phyloP scores from a whole-genome alignment of 208 protist genomes.

The Novymonas esmeraldas region DNA sequence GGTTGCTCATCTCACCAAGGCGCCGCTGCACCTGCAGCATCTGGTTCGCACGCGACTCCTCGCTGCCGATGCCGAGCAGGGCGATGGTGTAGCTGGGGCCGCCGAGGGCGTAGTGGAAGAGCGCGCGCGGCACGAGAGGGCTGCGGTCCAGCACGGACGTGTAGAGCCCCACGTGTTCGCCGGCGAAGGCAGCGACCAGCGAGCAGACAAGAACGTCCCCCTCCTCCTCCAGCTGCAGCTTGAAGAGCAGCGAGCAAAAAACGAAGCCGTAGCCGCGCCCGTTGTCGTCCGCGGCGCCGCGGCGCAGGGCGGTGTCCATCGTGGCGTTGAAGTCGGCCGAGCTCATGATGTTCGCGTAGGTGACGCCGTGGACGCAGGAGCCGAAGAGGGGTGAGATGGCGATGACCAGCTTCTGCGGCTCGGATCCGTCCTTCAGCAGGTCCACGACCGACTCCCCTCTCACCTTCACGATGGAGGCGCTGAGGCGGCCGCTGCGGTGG shows the following conservation, averaged over 20 bases:
- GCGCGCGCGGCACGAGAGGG: constrained; percentile 64
- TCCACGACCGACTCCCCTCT: constrained; percentile 69
- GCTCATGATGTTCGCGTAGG: constrained; percentile 38
- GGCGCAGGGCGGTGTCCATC: constrained; percentile 45
- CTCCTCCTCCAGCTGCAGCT: constrained; percentile 56
- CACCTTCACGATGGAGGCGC: constrained; percentile 68
- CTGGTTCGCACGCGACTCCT: constrained; percentile 59
- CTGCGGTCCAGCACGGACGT: constrained; percentile 63
- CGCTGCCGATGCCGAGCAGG: constrained; percentile 67
- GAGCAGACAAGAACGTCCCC: constrained; percentile 78
- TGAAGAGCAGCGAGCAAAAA: constrained; percentile 74
- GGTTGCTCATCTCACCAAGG: constrained; percentile 70
- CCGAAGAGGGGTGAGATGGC: constrained; percentile 85
- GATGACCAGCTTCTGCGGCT: constrained; percentile 69
- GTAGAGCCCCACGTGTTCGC: constrained; percentile 79
- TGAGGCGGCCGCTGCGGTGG: constrained; percentile 40
- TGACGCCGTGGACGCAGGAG: constrained; percentile 74
- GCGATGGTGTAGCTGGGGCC: constrained; percentile 85
- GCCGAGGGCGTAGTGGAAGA: constrained; percentile 84
- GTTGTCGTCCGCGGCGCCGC: constrained; percentile 34
- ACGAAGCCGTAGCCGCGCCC: constrained; percentile 60
- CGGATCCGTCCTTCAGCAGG: constrained; percentile 39
- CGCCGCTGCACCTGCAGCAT: constrained; percentile 75
- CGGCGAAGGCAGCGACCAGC: constrained; percentile 61
- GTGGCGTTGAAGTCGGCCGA: constrained; percentile 49